Evolutionary conservation across 139 green algal species (phyloP), one percentile per base, ranked within the genome.

Genomic region (Tetradesmus lagerheimii): DNA sequence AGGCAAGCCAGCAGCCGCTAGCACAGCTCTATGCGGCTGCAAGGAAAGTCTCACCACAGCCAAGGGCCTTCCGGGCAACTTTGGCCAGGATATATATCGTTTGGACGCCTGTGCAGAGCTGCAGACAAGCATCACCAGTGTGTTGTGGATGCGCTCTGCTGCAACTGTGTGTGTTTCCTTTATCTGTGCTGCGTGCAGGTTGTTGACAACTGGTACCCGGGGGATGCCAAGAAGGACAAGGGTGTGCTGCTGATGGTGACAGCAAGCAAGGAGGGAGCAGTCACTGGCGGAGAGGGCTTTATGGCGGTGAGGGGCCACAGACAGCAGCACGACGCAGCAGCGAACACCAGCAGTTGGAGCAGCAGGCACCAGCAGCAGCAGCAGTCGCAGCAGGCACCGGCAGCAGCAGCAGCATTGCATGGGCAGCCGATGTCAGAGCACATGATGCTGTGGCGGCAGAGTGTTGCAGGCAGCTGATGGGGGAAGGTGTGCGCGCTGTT

Each of bases 211-310:
- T 99, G 98, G 98, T 99, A 99, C 94, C 94, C 95, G 2, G 95
- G 90, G 0, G 94, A 96, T 53, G 87, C 94, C 47, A 94, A 92
- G 25, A 93, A 97, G 91, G 98, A 99, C 86, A 97, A 98, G 92
- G 98, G 97, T 29, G 83, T 99, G 4, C 81, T 99, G 77, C 91
- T 99, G 90, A 91, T 99, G 31, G 96, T 99, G 47, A 99, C 97
- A 0, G 92, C 98, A 29, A 91, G 86, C 82, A 99, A 99, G 94
- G 98, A 99, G 87, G 98, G 98, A 29, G 98, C 98, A 3, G 85
- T 99, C 23, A 97, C 96, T 39, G 98, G 98, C 77, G 98, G 98
- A 29, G 91, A 95, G 3, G 75, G 50, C 37, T 99, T 99, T 92
- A 93, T 97, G 75, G 89, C 92, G 87, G 93, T 94, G 37, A 53